Evolutionary conservation across 2,329 filamentous ascomycete genomes (phyloP).

Genomic region (Epichloe gansuensis): DNA sequence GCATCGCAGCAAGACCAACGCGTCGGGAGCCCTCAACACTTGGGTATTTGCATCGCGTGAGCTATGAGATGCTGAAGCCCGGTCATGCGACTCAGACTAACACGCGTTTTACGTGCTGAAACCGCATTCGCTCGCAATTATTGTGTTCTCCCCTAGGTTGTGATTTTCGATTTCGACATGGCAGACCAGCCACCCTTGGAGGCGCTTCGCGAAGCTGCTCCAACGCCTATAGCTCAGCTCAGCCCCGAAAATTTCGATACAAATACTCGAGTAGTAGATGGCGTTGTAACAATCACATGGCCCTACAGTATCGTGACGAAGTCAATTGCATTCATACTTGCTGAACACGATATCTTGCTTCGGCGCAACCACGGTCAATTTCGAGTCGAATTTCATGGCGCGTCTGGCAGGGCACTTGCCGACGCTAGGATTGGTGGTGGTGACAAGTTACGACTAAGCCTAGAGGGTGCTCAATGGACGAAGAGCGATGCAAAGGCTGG

Average conservation of each 20-base stretch:
- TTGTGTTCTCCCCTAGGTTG: background rate
- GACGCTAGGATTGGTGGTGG: slow-evolving; percentile 60
- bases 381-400: slow-evolving; percentile 59
- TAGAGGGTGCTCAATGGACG: slow-evolving; percentile 57
- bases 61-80: background rate
- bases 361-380: slow-evolving; percentile 69
- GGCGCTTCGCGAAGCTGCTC: slow-evolving; percentile 16
- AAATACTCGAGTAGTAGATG: slow-evolving; percentile 41
- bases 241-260: slow-evolving; percentile 32
- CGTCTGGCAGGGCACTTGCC: slow-evolving; percentile 56
- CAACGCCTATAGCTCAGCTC: slow-evolving; percentile 44
- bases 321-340: slow-evolving; percentile 65
- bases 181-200: slow-evolving; percentile 11
- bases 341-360: slow-evolving; percentile 72
- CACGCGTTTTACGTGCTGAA: slow-evolving; percentile 1
- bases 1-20: background rate
- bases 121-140: background rate
- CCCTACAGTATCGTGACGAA: slow-evolving; percentile 71
- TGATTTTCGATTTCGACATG: slow-evolving; percentile 10
- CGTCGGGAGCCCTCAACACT: background rate
- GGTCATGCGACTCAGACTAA: background rate
- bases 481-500: slow-evolving; percentile 35
- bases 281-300: slow-evolving; percentile 76
- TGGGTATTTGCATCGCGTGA: background rate
- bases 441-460: slow-evolving; percentile 56